These are phyloP conservation scores for Mrakia hoshinonis DNA, from an alignment of 768 basidiomycete genomes.

Conservation along the genomic window DNA sequence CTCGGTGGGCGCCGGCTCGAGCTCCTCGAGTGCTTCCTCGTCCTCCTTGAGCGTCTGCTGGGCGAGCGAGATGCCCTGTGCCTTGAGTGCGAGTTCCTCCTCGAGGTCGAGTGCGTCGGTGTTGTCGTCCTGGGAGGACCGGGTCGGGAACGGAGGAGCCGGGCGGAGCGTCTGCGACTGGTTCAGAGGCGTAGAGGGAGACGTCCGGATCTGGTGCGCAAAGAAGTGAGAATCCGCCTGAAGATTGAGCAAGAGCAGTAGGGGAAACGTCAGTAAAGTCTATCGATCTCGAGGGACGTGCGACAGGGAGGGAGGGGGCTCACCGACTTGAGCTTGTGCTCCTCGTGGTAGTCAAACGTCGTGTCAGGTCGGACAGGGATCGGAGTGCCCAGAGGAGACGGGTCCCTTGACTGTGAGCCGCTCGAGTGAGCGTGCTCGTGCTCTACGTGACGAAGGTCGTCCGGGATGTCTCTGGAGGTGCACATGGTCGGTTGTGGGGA, in stretches of 20 bases:
- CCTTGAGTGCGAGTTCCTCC: conserved; percentile 22
- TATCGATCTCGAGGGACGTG: conserved; percentile 4
- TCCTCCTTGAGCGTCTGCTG: neutral
- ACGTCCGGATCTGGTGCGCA: conserved; percentile 27
- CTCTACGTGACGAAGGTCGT: neutral
- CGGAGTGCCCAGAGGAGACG: conserved; percentile 20
- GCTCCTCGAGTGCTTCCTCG: neutral
- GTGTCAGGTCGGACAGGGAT: conserved; percentile 33
- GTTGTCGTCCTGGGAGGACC: neutral
- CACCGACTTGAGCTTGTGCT: conserved; percentile 36
- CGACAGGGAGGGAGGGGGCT: conserved; percentile 18
- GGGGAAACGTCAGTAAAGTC: neutral
- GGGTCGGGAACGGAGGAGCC: neutral
- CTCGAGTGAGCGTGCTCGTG: neutral
- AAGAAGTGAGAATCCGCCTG: conserved; percentile 28
- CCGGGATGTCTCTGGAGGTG: conserved; percentile 6
- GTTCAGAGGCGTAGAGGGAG: conserved; percentile 8
- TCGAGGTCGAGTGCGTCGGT: conserved; percentile 28
- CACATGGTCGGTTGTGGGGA: neutral
- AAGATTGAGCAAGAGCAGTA: neutral
- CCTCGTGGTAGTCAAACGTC: conserved; percentile 41
- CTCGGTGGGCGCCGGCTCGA: neutral
- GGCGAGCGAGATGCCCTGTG: neutral
- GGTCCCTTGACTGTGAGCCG: neutral
- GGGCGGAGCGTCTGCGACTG: neutral